phyloP scores from a whole-genome alignment of 257 asterid species.

The Plantago elongata region DNA sequence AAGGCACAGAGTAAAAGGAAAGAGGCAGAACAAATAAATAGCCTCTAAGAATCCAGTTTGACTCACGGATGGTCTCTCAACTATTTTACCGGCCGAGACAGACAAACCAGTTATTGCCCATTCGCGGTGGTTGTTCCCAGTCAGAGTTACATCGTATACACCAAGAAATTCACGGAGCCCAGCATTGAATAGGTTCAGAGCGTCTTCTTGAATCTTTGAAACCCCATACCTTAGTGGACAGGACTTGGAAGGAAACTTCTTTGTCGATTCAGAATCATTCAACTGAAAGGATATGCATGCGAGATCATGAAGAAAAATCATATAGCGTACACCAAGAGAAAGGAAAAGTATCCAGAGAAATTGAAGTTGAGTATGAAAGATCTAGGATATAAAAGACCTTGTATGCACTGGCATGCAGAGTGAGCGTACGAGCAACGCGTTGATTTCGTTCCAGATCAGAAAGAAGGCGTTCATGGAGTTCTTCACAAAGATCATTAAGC shows the following conservation, averaged over 20 bases:
- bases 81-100: conserved; percentile 82
- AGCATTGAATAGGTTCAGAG: conserved; percentile 69
- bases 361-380: conserved; percentile 12
- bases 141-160: conserved; percentile 28
- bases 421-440: conserved; percentile 81
- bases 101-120: conserved; percentile 95
- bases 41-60: conserved; percentile 7
- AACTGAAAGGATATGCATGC: conserved; percentile 27
- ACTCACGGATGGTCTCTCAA: conserved; percentile 73
- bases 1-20: conserved; percentile 3
- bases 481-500: conserved; percentile 80
- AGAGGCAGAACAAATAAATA: conserved; percentile 1
- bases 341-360: conserved; percentile 10
- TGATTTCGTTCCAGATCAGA: conserved; percentile 83
- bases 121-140: conserved; percentile 41
- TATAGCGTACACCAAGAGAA: background rate
- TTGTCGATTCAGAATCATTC: conserved; percentile 58
- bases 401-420: conserved; percentile 84
- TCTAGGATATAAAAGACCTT: conserved; percentile 42
- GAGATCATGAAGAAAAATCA: conserved; percentile 17
- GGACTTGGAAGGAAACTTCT: conserved; percentile 86
- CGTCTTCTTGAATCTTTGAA: conserved; percentile 85
- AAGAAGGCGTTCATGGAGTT: conserved; percentile 83
- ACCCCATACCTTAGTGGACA: conserved; percentile 80
- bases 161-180: conserved; percentile 85